A percentile compares a stretch with the other conserved stretches of the same genome.
phyloP scores from a whole-genome alignment of 75 land plant genomes.

The Picea glauca region DNA sequence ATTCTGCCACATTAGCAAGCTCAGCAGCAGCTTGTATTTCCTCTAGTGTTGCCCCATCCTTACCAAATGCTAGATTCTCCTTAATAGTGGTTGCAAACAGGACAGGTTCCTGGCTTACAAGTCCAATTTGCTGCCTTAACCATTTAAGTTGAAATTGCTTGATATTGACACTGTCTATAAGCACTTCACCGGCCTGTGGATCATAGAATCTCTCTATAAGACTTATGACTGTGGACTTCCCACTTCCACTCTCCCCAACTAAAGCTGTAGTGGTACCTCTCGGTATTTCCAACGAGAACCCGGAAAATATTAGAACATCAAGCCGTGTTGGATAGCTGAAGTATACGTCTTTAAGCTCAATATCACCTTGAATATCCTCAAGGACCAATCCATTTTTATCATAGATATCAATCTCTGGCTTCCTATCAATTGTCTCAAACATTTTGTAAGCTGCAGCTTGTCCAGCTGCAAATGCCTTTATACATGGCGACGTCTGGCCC shows the following conservation, averaged over 20 bases:
- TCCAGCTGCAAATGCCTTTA: slow-evolving; percentile 79
- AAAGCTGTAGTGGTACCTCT: slow-evolving; percentile 79
- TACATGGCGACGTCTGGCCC: slow-evolving; percentile 82
- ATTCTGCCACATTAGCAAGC: slow-evolving; percentile 87
- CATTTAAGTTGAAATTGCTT: slow-evolving; percentile 77
- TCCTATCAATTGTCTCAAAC: slow-evolving; percentile 84
- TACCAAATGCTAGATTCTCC: slow-evolving; percentile 90
- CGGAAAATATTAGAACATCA: slow-evolving; percentile 66
- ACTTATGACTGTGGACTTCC: slow-evolving; percentile 92
- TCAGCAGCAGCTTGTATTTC: slow-evolving; percentile 77
- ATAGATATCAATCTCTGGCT: slow-evolving; percentile 81
- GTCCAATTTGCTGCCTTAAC: slow-evolving; percentile 83
- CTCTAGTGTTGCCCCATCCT: slow-evolving; percentile 77
- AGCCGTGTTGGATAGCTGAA: slow-evolving; percentile 85
- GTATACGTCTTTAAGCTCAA: slow-evolving; percentile 70
- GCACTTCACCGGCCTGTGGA: slow-evolving; percentile 83
- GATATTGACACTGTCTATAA: slow-evolving; percentile 84
- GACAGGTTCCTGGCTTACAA: slow-evolving; percentile 96
- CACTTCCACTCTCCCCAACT: slow-evolving; percentile 97
- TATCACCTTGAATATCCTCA: slow-evolving; percentile 66
- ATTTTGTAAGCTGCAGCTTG: slow-evolving; percentile 94
- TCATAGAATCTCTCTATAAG: slow-evolving; percentile 94
- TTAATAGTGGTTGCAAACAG: slow-evolving; percentile 71
- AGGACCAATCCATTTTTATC: slow-evolving; percentile 50
- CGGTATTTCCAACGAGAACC: slow-evolving; percentile 62